Percentiles rank a stretch among this genome's conserved stretches.
These are phyloP conservation scores for Scheffersomyces segobiensis DNA, from an alignment of 1,139 yeast species.

Conservation along the genomic window DNA sequence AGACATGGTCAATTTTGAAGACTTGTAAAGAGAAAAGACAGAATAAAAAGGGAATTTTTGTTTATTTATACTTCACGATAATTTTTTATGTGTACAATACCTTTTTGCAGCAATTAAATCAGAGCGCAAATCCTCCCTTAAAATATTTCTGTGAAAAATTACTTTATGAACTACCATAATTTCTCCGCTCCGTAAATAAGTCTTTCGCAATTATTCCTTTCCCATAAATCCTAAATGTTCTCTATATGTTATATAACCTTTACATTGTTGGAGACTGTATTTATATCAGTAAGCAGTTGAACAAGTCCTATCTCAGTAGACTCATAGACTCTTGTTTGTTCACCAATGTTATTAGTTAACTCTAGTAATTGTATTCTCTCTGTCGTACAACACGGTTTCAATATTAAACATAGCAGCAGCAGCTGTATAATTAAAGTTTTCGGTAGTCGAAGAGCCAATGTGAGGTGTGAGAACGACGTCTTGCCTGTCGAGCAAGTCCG, in stretches of 20 bases:
- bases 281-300: not conserved
- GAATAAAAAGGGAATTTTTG: not conserved
- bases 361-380: constrained; percentile 3
- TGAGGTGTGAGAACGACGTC: constrained; percentile 81
- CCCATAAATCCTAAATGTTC: not conserved
- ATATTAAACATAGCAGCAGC: constrained; percentile 18
- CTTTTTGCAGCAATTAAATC: not conserved
- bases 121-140: not conserved
- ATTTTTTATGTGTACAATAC: not conserved
- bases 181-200: no score
- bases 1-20: constrained; percentile 1
- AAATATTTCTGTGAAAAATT: not conserved
- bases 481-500: constrained; percentile 53
- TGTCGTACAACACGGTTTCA: constrained; percentile 4
- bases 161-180: not conserved
- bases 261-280: not conserved
- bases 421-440: constrained; percentile 49
- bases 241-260: no score
- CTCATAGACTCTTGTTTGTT: not conserved
- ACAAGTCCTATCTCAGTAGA: not conserved
- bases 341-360: constrained; percentile 1
- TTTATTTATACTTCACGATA: no score
- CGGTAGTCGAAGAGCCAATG: constrained; percentile 69
- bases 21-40: not conserved
- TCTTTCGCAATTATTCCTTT: not conserved